phyloP scores from a whole-genome alignment of 2,329 filamentous ascomycete genomes.

The Calycina marina region DNA sequence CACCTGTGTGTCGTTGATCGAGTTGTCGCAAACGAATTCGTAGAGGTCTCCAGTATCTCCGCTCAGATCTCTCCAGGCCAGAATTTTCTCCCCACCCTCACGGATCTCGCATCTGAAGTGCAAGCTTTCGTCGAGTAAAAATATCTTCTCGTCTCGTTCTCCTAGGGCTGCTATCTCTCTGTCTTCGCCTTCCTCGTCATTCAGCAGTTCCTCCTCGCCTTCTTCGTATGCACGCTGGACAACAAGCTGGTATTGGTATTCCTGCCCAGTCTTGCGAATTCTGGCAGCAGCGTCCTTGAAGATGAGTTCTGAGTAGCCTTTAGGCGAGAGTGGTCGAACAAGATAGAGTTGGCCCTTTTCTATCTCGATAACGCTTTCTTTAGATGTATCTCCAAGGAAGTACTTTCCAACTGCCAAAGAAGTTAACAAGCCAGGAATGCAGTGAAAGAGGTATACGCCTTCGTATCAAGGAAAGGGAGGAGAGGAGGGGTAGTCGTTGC shows the following conservation, averaged over 20 bases:
- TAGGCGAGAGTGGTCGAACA: constrained; percentile 85
- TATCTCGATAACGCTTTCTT: constrained; percentile 88
- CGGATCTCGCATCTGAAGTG: constrained; percentile 76
- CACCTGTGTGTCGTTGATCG: constrained; percentile 54
- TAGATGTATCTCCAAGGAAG: constrained; percentile 65
- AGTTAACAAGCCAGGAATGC: constrained; percentile 5
- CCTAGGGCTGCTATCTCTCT: constrained; percentile 58
- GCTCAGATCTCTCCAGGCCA: constrained; percentile 90
- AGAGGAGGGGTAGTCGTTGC: constrained; percentile 6
- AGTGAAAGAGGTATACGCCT: not conserved
- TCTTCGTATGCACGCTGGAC: constrained; percentile 95
- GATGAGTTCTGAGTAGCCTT: constrained; percentile 96
- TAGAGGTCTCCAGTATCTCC: constrained; percentile 91
- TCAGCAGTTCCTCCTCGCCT: constrained; percentile 82
- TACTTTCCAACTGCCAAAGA: constrained; percentile 65
- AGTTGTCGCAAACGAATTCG: constrained; percentile 86
- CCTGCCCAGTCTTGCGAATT: constrained; percentile 83
- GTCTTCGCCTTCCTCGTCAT: constrained; percentile 79
- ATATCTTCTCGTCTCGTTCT: constrained; percentile 94
- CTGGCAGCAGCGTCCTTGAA: constrained; percentile 93
- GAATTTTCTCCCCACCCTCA: constrained; percentile 66
- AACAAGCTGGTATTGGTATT: constrained; percentile 95
- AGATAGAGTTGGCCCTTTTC: constrained; percentile 94
- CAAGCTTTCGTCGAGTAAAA: constrained; percentile 82
- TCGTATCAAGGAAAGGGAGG: constrained; percentile 5